Conservation (phyloP, 345 rosid species). For the Melastoma malabathricum region DNA sequence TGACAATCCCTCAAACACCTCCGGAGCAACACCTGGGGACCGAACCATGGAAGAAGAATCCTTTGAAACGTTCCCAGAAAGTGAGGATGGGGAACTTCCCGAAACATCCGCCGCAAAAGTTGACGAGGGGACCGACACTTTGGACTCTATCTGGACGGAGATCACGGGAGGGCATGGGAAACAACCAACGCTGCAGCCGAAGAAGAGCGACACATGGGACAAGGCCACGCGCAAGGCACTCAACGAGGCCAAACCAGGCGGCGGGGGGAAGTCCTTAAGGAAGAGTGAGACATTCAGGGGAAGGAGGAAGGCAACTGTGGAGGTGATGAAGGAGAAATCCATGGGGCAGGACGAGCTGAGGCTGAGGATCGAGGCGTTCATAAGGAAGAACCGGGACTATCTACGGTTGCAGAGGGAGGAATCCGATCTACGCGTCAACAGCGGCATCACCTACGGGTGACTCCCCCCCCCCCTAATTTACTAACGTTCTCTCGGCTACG, state of each 20-base stretch:
- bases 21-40: too few relatives aligned
- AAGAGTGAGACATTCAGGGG: slow-evolving; percentile 28
- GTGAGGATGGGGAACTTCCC: slow-evolving; percentile 4
- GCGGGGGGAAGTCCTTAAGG: slow-evolving; percentile 11
- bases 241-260: slow-evolving; percentile 4
- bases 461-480: neutral
- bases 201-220: slow-evolving; percentile 35
- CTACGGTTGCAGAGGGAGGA: slow-evolving; percentile 33
- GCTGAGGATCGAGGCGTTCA: slow-evolving; percentile 31
- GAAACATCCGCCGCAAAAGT: too few relatives aligned
- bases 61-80: neutral
- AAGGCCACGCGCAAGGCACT: neutral
- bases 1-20: too few relatives aligned
- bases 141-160: slow-evolving; percentile 35
- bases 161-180: slow-evolving; percentile 25
- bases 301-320: neutral
- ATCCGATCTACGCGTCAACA: slow-evolving; percentile 24
- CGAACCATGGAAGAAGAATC: slow-evolving; percentile 3
- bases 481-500: too few relatives aligned
- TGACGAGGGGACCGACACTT: slow-evolving; percentile 7
- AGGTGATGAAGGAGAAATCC: slow-evolving; percentile 16
- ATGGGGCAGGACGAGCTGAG: slow-evolving; percentile 36
- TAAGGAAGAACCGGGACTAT: slow-evolving; percentile 23
- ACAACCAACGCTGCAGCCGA: slow-evolving; percentile 6
- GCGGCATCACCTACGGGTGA: neutral